Percentiles rank a stretch among this genome's conserved stretches.
These are phyloP conservation scores for Penicillium frequentans DNA, from an alignment of 2,329 filamentous ascomycete genomes.

Conservation along the genomic window DNA sequence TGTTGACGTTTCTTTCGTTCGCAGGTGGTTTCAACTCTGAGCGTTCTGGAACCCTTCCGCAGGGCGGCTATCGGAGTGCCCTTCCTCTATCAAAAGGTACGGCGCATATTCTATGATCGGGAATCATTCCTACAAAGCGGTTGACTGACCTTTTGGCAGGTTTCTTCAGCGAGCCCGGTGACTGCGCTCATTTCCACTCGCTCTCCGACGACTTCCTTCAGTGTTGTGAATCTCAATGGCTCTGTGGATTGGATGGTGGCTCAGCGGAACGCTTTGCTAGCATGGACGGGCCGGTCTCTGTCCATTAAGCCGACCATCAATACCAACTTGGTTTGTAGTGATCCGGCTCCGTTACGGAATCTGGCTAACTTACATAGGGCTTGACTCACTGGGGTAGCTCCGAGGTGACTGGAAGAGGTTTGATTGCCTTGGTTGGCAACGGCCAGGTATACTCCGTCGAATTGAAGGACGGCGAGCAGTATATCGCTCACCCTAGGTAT, in stretches of 20 bases:
- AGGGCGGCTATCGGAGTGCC: constrained; percentile 81
- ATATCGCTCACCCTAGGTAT: constrained; percentile 78
- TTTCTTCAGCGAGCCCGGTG: constrained; percentile 83
- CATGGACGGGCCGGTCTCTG: constrained; percentile 92
- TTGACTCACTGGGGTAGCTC: constrained; percentile 91
- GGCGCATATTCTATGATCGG: neutral
- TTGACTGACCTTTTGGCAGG: constrained; percentile 44
- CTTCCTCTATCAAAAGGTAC: constrained; percentile 81
- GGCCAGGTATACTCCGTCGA: constrained; percentile 88
- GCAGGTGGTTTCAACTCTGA: constrained; percentile 84
- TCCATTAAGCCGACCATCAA: constrained; percentile 74
- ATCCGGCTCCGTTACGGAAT: neutral
- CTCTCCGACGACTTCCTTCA: constrained; percentile 81
- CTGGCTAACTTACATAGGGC: constrained; percentile 52
- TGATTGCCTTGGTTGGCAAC: constrained; percentile 79
- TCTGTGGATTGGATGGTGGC: constrained; percentile 93
- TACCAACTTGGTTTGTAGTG: constrained; percentile 59
- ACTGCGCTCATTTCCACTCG: constrained; percentile 87
- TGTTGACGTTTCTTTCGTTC: constrained; percentile 1
- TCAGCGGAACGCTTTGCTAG: constrained; percentile 83
- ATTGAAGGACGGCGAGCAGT: constrained; percentile 79
- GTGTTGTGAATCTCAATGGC: constrained; percentile 85
- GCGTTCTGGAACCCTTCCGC: constrained; percentile 78
- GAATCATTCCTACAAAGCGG: neutral
- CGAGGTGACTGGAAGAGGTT: constrained; percentile 79